Percentiles rank a stretch among this genome's conserved stretches.
phyloP scores from a whole-genome alignment of 2,329 filamentous ascomycete genomes.

The Ophiostoma quercus region DNA sequence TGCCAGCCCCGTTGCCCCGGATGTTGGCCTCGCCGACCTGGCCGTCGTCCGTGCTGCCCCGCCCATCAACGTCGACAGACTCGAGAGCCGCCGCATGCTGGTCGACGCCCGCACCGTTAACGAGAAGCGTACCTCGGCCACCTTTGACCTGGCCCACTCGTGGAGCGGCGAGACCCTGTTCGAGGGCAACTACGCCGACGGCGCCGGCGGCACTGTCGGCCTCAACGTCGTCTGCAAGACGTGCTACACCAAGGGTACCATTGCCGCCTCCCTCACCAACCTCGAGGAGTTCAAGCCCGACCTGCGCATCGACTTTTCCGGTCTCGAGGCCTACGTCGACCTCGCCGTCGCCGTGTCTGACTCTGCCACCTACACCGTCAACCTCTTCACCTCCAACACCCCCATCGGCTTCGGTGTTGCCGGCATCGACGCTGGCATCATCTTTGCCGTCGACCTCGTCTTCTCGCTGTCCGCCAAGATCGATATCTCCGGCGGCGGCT shows the following conservation, averaged over 20 bases:
- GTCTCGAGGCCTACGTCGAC: constrained; percentile 49
- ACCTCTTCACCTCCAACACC: constrained; percentile 44
- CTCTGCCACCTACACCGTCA: constrained; percentile 47
- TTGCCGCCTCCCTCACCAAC: constrained; percentile 41
- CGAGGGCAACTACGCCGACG: constrained; percentile 14
- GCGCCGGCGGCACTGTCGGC: constrained; percentile 24
- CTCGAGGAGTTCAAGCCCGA: constrained; percentile 39
- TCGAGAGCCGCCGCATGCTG: not conserved
- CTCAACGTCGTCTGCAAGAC: constrained; percentile 41
- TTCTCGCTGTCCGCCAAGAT: constrained; percentile 45
- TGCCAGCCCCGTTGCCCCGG: constrained; percentile 22
- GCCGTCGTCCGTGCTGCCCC: constrained; percentile 23
- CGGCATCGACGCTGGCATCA: constrained; percentile 42
- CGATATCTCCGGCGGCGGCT: constrained; percentile 46
- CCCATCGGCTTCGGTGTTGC: constrained; percentile 42
- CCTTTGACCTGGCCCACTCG: constrained; percentile 25
- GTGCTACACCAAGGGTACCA: constrained; percentile 48
- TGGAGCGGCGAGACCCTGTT: constrained; percentile 28
- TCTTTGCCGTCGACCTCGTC: constrained; percentile 50
- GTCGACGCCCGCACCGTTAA: constrained; percentile 18
- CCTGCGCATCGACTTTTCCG: constrained; percentile 44
- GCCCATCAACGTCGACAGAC: not conserved
- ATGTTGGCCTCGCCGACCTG: constrained; percentile 14
- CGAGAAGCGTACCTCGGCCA: constrained; percentile 25
- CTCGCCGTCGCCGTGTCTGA: constrained; percentile 43